Evolutionary conservation across 2,329 filamentous ascomycete genomes (phyloP), one percentile per base, ranked within the genome.

Genomic region (Hypoxylon sp.): DNA sequence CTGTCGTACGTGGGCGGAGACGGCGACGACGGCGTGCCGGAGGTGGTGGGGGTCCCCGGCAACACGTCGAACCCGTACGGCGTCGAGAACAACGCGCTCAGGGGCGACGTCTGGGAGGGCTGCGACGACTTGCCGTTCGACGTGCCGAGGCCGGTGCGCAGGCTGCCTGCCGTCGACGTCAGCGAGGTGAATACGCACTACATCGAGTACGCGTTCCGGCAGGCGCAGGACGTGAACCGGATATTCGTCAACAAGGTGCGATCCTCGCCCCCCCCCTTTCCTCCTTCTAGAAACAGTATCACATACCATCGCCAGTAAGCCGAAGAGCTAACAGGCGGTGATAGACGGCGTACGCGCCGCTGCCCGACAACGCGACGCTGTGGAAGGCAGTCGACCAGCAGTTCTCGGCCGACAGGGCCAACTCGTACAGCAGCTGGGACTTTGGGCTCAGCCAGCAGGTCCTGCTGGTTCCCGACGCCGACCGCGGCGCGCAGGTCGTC

Each of bases 101-200:
- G 68, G 21, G 64, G 67, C 8, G 69, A 71, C 38, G 66, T 66
- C 7, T 74, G 72, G 72, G 71, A 70, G 49, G 69, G 70, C 8
- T 75, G 74, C 48, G 63, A 69, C 47, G 73, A 75, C 29, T 69
- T 75, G 67, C 72, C 73, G 2, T 75, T 76, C 48, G 69, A 72
- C 41, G 45, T 71, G 55, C 70, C 74, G 20, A 60, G 56, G 51
- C 74, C 74, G 11, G 66, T 70, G 64, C 65, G 74, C 9, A 41
- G 41, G 18, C 55, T 65, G 13, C 58, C 63, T 13, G 73, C 73
- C 2, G 68, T 71, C 27, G 66, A 71, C 2, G 67, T 74, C 2
- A 57, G 60, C 26, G 66, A 70, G 27, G 47, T 51, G 17, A 75
- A 75, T 55, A 66, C 56, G 53, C 71, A 73, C 50, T 72, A 72